Percentiles rank a stretch among this genome's conserved stretches.
phyloP scores from a whole-genome alignment of 805 yeast genomes.

The Saturnispora saitoi region DNA sequence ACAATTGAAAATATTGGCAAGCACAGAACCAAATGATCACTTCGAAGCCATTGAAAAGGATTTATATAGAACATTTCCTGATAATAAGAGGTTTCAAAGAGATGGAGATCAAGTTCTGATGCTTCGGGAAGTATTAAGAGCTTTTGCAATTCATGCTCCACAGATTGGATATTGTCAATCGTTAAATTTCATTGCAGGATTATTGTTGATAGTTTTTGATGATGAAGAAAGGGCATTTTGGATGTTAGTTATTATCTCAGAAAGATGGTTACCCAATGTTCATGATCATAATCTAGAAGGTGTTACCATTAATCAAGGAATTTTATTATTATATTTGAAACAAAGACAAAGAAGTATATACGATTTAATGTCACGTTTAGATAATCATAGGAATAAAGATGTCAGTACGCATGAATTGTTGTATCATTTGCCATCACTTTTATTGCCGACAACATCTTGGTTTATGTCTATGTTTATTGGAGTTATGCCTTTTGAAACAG shows the following conservation, averaged over 20 bases:
- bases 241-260: constrained; percentile 90
- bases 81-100: constrained; percentile 69
- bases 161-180: constrained; percentile 95
- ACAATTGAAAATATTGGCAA: not conserved
- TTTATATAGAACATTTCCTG: constrained; percentile 90
- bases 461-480: constrained; percentile 97
- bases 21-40: constrained; percentile 22
- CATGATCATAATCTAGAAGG: constrained; percentile 89
- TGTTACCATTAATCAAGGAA: constrained; percentile 92
- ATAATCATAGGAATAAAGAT: constrained; percentile 18
- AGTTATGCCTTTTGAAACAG: constrained; percentile 78
- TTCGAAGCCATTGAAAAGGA: constrained; percentile 93
- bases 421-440: constrained; percentile 76
- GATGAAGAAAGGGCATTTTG: constrained; percentile 93
- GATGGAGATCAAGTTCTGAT: constrained; percentile 45
- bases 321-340: constrained; percentile 73
- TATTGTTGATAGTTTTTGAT: constrained; percentile 71
- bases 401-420: constrained; percentile 35
- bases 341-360: constrained; percentile 81
- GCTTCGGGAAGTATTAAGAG: constrained; percentile 69
- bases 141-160: constrained; percentile 82
- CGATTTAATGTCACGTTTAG: constrained; percentile 36
- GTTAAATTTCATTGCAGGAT: constrained; percentile 84
- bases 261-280: constrained; percentile 78
- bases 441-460: constrained; percentile 94